A percentile compares a stretch with the other conserved stretches of the same genome.
phyloP scores from a whole-genome alignment of 2,329 filamentous ascomycete genomes.

The Fusarium xylarioides region DNA sequence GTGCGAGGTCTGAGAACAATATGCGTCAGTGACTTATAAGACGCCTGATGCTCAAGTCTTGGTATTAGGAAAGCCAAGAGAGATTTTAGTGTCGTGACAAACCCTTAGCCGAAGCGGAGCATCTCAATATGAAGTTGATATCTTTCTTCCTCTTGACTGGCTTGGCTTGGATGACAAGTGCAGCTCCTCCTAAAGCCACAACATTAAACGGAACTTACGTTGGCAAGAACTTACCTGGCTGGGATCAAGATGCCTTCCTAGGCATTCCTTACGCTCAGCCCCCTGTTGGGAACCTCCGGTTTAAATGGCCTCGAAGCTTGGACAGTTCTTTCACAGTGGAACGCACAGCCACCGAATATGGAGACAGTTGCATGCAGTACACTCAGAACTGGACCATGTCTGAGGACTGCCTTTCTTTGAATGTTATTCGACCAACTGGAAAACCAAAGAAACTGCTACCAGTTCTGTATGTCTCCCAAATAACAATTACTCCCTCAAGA shows the following conservation, averaged over 20 bases:
- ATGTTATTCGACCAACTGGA: slow-evolving; percentile 53
- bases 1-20: background rate
- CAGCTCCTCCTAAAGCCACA: slow-evolving; percentile 26
- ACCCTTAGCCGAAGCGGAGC: background rate
- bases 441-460: slow-evolving; percentile 48
- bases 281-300: slow-evolving; percentile 49
- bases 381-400: slow-evolving; percentile 53
- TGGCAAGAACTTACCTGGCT: slow-evolving; percentile 46
- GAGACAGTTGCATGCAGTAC: slow-evolving; percentile 59
- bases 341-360: slow-evolving; percentile 53
- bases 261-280: slow-evolving; percentile 53
- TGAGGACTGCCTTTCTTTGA: slow-evolving; percentile 59
- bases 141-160: background rate
- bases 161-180: background rate
- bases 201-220: slow-evolving; percentile 40
- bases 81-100: background rate
- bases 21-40: background rate
- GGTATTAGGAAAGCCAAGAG: background rate
- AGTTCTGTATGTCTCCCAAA: slow-evolving; percentile 40
- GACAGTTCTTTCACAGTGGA: slow-evolving; percentile 49
- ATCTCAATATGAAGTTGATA: background rate
- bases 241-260: slow-evolving; percentile 52
- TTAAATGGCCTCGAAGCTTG: slow-evolving; percentile 45
- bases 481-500: rapidly evolving
- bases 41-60: background rate